Base-by-base conservation (phyloP, 192 early-diverging fungal species). In the Entophlyctis luteolus region DNA sequence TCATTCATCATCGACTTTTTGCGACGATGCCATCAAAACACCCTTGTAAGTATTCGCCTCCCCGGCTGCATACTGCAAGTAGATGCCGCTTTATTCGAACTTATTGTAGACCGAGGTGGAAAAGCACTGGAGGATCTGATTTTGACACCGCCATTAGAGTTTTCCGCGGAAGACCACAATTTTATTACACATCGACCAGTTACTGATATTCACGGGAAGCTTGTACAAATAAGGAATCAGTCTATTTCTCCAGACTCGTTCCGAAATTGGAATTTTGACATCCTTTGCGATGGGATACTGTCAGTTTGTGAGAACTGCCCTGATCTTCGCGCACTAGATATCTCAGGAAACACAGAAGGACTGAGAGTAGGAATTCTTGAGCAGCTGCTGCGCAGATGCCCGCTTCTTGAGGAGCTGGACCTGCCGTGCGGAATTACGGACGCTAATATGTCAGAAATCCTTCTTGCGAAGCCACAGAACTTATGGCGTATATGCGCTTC, bases 361-460 rank as follows among this genome's bases (percentile, higher is more conserved):
- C n/a, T 69, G 14, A 39, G 47, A 20, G 45, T 57, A n/a, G 58
- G 58, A 42, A 18, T 56, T 22, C 16, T 69, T 23, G 67, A 69
- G 27, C 20, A 29, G 10, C 48, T 69, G 12, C 28, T 69, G 5
- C 27, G 18, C 31, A 42, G n/a, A 14, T 69, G 67, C 32, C 8
- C 18, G 10, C 27, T 38, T 32, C 20, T 69, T 6, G 67, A 69
- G 35, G 67, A 69, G 45, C 67, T 69, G n/a, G 67, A 69, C 29
- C 38, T 69, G 0, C 67, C 67, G 14, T 69, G 67, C 39, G 67
- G 67, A 10, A 35, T 69, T 3, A 69, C 37, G 6, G 67, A 69
- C 55, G 47, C 42, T 18, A 45, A 33, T 8, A 31, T 69, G 38
- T 69, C 33, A 29, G 67, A 69, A 28, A 23, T 69, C 29, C 56